phyloP scores from a whole-genome alignment of 345 rosid genomes.

The Salix brachista region DNA sequence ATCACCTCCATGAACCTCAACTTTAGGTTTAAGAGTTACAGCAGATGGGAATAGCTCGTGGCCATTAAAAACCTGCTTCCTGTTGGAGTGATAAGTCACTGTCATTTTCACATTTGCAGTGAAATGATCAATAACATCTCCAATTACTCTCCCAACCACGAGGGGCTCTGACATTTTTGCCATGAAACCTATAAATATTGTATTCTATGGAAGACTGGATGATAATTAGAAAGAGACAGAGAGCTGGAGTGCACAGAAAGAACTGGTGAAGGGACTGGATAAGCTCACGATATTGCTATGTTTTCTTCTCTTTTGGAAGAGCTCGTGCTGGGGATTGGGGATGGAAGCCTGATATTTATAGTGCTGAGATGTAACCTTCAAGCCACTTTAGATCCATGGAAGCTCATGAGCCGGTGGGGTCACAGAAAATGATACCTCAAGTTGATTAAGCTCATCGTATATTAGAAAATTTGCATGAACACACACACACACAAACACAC shows the following conservation, averaged over 20 bases:
- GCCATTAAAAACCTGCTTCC: slow-evolving; percentile 73
- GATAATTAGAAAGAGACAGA: not conserved
- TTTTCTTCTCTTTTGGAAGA: not conserved
- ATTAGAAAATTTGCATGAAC: no score
- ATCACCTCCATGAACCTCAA: slow-evolving; percentile 82
- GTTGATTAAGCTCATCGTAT: no score
- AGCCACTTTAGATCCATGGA: slow-evolving; percentile 4
- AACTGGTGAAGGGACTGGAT: not conserved
- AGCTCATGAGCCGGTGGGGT: slow-evolving; percentile 1
- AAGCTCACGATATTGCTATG: not conserved
- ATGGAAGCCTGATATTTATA: slow-evolving; percentile 30
- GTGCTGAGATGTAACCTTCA: slow-evolving; percentile 7
- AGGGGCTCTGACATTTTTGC: slow-evolving; percentile 64
- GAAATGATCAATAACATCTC: slow-evolving; percentile 75
- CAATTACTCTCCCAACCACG: slow-evolving; percentile 79
- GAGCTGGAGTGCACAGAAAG: not conserved
- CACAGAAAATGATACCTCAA: not conserved
- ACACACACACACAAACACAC: no score
- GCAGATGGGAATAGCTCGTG: slow-evolving; percentile 82
- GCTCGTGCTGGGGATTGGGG: slow-evolving; percentile 6
- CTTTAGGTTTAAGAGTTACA: slow-evolving; percentile 69
- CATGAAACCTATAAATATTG: slow-evolving; percentile 22
- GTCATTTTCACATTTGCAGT: slow-evolving; percentile 57
- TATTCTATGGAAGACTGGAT: no score
- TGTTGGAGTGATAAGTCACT: slow-evolving; percentile 59